A percentile compares a stretch with the other conserved stretches of the same genome.
These are phyloP conservation scores for Phytophthora cryptogea DNA, from an alignment of 352 stramenopile genomes.

Conservation along the genomic window DNA sequence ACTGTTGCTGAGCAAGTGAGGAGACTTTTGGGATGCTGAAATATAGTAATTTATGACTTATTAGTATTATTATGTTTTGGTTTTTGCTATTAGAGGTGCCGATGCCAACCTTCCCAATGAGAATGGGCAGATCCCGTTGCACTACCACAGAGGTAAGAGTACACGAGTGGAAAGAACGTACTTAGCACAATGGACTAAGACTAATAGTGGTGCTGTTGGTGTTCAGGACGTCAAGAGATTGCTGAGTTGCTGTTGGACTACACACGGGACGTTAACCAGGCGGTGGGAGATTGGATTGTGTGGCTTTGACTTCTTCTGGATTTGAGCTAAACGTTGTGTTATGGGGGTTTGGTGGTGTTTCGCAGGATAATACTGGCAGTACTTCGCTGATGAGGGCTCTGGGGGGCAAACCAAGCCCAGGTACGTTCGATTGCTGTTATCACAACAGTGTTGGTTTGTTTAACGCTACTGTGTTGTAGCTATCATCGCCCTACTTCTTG, in stretches of 20 bases:
- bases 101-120: slow-evolving; percentile 73
- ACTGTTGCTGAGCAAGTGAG: slow-evolving; percentile 61
- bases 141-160: slow-evolving; percentile 71
- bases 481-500: slow-evolving; percentile 62
- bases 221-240: slow-evolving; percentile 62
- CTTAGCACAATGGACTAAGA: not conserved
- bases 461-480: slow-evolving; percentile 28
- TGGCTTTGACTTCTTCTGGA: not conserved
- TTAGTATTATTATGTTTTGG: not conserved
- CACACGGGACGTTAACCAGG: slow-evolving; percentile 65
- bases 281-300: slow-evolving; percentile 34
- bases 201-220: not conserved
- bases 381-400: slow-evolving; percentile 69
- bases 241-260: slow-evolving; percentile 70
- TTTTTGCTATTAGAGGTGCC: slow-evolving; percentile 36
- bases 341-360: not conserved
- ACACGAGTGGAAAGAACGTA: not conserved
- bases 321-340: not conserved
- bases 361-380: slow-evolving; percentile 62
- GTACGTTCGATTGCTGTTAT: slow-evolving; percentile 24
- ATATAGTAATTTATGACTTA: not conserved
- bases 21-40: not conserved
- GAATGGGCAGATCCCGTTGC: slow-evolving; percentile 71
- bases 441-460: not conserved
- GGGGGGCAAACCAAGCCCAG: slow-evolving; percentile 55